Evolutionary conservation across 805 yeast genomes (phyloP).

Genomic region (Kuraishia piskuri): DNA sequence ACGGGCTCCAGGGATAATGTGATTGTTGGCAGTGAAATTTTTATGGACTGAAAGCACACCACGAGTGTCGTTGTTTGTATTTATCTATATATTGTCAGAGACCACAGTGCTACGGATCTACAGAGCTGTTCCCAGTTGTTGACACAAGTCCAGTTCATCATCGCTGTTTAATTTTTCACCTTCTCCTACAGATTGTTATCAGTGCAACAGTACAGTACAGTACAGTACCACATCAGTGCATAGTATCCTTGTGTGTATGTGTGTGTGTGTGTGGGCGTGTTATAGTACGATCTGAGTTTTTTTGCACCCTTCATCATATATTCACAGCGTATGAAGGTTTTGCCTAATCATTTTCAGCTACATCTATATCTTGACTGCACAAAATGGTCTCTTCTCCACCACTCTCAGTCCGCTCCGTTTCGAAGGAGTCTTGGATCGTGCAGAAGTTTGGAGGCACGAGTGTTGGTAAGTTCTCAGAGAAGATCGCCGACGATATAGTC

Average conservation of each 20-base stretch:
- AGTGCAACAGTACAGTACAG: too few relatives aligned
- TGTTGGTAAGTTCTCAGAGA: conserved; percentile 87
- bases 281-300: too few relatives aligned
- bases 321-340: too few relatives aligned
- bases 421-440: conserved; percentile 53
- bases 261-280: too few relatives aligned
- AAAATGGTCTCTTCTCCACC: neutral
- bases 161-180: neutral
- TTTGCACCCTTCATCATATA: too few relatives aligned
- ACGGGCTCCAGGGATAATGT: neutral
- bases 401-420: neutral
- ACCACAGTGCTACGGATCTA: neutral
- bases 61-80: neutral
- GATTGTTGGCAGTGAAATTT: neutral
- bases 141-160: too few relatives aligned
- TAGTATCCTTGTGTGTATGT: neutral
- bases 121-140: too few relatives aligned
- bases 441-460: conserved; percentile 98
- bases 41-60: neutral
- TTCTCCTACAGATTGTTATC: neutral
- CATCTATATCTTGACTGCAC: neutral
- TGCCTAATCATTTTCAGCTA: too few relatives aligned
- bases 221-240: too few relatives aligned
- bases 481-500: conserved; percentile 80
- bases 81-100: too few relatives aligned